Conservation (phyloP, 495 filamentous ascomycete species). For the Friedmanniomyces simplex region DNA sequence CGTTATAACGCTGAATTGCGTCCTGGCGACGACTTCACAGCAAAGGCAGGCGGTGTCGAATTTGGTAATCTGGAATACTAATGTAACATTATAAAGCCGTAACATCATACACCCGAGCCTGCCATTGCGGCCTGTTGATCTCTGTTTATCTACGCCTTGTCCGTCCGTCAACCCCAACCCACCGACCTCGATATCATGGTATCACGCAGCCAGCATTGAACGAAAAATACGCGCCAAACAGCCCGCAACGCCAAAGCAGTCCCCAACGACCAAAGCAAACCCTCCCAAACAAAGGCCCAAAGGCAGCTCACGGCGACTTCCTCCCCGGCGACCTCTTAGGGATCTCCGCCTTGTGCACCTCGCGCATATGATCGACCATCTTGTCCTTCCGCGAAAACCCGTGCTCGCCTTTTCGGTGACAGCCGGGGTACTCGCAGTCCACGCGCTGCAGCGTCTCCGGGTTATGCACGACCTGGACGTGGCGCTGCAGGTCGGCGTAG, state of each 20-base stretch:
- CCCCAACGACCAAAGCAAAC: neutral
- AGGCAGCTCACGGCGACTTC: neutral
- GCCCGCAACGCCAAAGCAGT: neutral
- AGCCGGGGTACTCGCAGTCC: slow-evolving; percentile 10
- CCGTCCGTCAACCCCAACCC: neutral
- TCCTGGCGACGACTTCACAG: neutral
- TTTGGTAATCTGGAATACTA: slow-evolving; percentile 1
- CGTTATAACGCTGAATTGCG: neutral
- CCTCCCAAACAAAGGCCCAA: neutral
- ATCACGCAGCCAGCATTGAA: too few relatives aligned
- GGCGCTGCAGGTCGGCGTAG: slow-evolving; percentile 17
- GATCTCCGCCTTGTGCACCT: slow-evolving; percentile 9
- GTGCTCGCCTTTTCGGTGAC: slow-evolving; percentile 6
- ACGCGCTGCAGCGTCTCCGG: neutral
- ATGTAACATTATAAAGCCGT: neutral
- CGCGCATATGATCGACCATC: slow-evolving; percentile 20
- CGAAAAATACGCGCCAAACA: too few relatives aligned
- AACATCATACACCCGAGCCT: neutral
- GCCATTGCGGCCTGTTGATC: neutral
- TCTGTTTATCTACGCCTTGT: neutral
- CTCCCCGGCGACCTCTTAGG: neutral
- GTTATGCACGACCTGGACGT: slow-evolving; percentile 10
- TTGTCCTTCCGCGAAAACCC: slow-evolving; percentile 20
- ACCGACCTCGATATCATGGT: neutral
- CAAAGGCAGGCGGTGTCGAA: neutral